Evolutionary conservation across 2,329 filamentous ascomycete species (phyloP), one percentile per base, ranked within the genome.

Genomic region (Pyrenochaeta sp.): DNA sequence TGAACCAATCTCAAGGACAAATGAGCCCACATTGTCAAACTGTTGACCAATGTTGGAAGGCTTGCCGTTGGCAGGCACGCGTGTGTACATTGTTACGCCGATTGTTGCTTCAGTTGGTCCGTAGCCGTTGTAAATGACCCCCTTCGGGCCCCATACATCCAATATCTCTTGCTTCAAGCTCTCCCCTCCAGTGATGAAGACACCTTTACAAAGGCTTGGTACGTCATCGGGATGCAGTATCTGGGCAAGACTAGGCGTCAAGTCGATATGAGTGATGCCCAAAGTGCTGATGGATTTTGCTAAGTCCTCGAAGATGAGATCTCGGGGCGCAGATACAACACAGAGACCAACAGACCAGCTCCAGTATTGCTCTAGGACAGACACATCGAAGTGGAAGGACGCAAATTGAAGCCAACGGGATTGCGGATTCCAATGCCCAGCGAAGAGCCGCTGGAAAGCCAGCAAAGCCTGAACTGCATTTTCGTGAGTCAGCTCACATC

Each of bases 31-130:
- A 58, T 97, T 97, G 61, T 89, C 85, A 61, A 97, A 97, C 59
- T 92, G 90, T 21, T 82, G 83, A 0, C 93, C 93, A 62, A 97
- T 97, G 66, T 97, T 97, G 10, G 91, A 90, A 0, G 93, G 87
- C 27, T 92, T 89, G 0, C 91, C 92, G 60, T 90, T 90, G 17
- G 79, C 75, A 0, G 91, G 90, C 7, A 97, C 91, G 30, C 90
- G 84, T n/a, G 88, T 88, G 64, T 90, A 93, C 83, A 95, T 96
- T 0, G 93, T 97, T 31, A 93, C 90, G 4, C 93, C 93, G 59
- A 97, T 97, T 0, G 93, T 97, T 0, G 91, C 90, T 73, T 97
- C 94, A 0, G 93, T 97, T 1, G 93, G 94, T 0, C 93, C 93
- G 61, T 97, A 82, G 2, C 92, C 92, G 66, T 97, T 97, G 79